Conservation (phyloP, 1,139 yeast species). For the Ashbya aceris region DNA sequence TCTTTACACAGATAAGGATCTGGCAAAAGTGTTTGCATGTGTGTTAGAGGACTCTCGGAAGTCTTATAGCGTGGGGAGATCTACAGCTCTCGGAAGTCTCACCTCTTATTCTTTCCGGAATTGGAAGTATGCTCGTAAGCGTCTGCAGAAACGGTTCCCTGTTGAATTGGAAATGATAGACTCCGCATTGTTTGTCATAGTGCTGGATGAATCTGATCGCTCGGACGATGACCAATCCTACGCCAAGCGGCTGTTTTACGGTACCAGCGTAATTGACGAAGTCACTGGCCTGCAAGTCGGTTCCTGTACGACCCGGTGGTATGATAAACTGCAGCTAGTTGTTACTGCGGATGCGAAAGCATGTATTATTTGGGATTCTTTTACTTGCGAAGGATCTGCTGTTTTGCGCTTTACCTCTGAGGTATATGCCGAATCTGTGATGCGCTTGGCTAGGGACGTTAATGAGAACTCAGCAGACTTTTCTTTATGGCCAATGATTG, state of each 20-base stretch:
- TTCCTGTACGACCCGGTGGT: conserved; percentile 71
- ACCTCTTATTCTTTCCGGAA: conserved; percentile 57
- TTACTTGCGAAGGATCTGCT: conserved; percentile 72
- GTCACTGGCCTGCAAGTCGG: conserved; percentile 57
- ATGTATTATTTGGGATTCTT: conserved; percentile 67
- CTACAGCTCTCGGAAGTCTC: conserved; percentile 55
- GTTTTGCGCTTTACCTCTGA: conserved; percentile 67
- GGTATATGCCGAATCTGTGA: conserved; percentile 62
- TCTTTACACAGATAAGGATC: conserved; percentile 47
- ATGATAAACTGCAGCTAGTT: conserved; percentile 63
- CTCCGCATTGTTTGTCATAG: conserved; percentile 55
- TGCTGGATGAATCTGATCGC: conserved; percentile 50
- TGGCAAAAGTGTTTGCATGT: conserved; percentile 41
- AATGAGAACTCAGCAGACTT: conserved; percentile 54
- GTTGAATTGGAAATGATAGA: conserved; percentile 44
- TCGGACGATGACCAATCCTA: conserved; percentile 39
- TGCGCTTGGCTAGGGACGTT: conserved; percentile 61
- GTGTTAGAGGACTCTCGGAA: conserved; percentile 40
- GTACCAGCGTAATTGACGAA: conserved; percentile 47
- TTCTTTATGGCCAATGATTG: conserved; percentile 46
- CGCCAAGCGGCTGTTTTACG: conserved; percentile 50
- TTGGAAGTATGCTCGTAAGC: conserved; percentile 51
- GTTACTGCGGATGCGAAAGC: conserved; percentile 65
- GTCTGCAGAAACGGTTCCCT: conserved; percentile 38
- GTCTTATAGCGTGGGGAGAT: conserved; percentile 36